Evolutionary conservation across 371 early-diverging fungal genomes (phyloP).

Genomic region (Apophysomyces elegans): DNA sequence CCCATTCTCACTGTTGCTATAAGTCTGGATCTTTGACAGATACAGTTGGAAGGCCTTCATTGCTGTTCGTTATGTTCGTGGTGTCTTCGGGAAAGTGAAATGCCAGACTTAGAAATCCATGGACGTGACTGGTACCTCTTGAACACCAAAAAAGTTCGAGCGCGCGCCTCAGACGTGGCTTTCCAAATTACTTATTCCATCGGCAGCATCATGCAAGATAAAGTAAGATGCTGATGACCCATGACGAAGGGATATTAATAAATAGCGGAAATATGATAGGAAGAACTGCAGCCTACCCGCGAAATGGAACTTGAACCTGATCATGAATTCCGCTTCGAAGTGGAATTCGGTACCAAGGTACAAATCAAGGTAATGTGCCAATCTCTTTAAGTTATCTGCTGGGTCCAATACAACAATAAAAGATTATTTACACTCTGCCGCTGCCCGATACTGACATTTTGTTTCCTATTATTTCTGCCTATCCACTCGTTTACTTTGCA

Average conservation of each 20-base stretch:
- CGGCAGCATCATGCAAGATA: slow-evolving; percentile 2
- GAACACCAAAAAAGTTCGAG: background rate
- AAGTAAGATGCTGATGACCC: background rate
- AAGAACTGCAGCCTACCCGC: slow-evolving; percentile 27
- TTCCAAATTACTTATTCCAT: background rate
- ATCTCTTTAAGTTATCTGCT: background rate
- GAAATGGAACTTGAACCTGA: slow-evolving; percentile 58
- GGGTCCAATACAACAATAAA: background rate
- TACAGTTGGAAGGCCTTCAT: slow-evolving; percentile 23
- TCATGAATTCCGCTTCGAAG: slow-evolving; percentile 80
- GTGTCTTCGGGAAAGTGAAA: background rate
- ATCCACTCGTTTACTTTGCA: too few relatives aligned
- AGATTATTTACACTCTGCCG: slow-evolving; percentile 1
- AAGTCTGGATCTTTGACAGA: slow-evolving; percentile 19
- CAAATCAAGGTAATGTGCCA: slow-evolving; percentile 54
- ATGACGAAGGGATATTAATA: background rate
- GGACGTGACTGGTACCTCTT: slow-evolving; percentile 6
- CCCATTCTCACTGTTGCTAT: slow-evolving; percentile 31
- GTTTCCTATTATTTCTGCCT: background rate
- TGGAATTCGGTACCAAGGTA: slow-evolving; percentile 55
- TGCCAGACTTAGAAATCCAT: background rate
- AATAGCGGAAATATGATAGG: slow-evolving; percentile 9
- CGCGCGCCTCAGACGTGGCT: background rate
- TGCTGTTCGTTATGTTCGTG: slow-evolving; percentile 2
- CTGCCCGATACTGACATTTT: slow-evolving; percentile 13